These are phyloP conservation scores for Aspergillus aculeatinus DNA, from an alignment of 2,329 filamentous ascomycete genomes.

Conservation along the genomic window DNA sequence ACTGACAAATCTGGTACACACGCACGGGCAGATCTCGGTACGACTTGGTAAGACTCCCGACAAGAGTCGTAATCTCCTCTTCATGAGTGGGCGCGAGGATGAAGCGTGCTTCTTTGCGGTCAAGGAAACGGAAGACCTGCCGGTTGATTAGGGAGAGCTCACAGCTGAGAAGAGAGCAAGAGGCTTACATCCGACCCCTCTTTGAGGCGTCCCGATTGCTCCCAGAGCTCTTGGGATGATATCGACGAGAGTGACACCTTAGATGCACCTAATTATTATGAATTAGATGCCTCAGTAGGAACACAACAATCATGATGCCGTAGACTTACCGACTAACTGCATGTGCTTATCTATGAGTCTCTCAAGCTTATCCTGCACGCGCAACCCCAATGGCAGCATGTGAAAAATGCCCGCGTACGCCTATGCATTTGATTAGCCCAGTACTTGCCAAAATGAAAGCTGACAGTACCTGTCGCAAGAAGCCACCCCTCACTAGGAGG, in stretches of 20 bases:
- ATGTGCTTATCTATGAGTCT: slow-evolving; percentile 85
- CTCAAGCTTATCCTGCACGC: slow-evolving; percentile 88
- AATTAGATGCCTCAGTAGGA: slow-evolving; percentile 1
- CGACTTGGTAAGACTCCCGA: slow-evolving; percentile 70
- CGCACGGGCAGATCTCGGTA: slow-evolving; percentile 84
- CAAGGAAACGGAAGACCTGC: slow-evolving; percentile 75
- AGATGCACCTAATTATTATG: slow-evolving; percentile 62
- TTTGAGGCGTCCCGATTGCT: slow-evolving; percentile 75
- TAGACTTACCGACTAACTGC: slow-evolving; percentile 62
- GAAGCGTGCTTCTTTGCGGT: slow-evolving; percentile 72
- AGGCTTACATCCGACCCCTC: slow-evolving; percentile 67
- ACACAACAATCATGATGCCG: slow-evolving; percentile 10
- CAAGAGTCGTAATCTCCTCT: slow-evolving; percentile 87
- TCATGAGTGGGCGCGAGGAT: slow-evolving; percentile 92
- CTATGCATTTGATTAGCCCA: slow-evolving; percentile 41
- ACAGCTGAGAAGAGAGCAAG: slow-evolving; percentile 21
- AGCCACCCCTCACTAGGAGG: slow-evolving; percentile 69
- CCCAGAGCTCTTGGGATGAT: slow-evolving; percentile 82
- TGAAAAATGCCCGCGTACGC: slow-evolving; percentile 91
- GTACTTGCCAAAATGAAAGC: background rate
- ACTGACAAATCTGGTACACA: slow-evolving; percentile 81
- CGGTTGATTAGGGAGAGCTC: background rate
- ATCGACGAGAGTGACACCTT: slow-evolving; percentile 81
- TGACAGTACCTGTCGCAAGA: slow-evolving; percentile 64
- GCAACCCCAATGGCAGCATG: slow-evolving; percentile 78